These are phyloP conservation scores for Colletotrichum sp. DNA, from an alignment of 2,329 filamentous ascomycete genomes.

Conservation along the genomic window DNA sequence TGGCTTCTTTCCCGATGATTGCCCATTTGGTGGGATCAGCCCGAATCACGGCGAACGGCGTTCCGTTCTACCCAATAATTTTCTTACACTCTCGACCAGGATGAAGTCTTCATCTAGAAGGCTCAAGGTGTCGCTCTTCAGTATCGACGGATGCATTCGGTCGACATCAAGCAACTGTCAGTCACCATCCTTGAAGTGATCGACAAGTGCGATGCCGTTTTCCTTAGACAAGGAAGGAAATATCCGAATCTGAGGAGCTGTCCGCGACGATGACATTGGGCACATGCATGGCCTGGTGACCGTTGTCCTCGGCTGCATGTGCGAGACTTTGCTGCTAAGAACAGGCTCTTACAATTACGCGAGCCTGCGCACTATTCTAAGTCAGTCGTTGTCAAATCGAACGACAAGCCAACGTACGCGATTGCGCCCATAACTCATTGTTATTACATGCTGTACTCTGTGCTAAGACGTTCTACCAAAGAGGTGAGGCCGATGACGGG, in stretches of 20 bases:
- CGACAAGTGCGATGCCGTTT: neutral
- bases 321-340: neutral
- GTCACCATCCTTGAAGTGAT: neutral
- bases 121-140: neutral
- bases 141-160: neutral
- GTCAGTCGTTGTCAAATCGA: neutral
- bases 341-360: neutral
- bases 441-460: neutral
- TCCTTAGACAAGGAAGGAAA: neutral
- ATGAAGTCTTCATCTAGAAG: neutral
- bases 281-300: neutral
- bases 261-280: neutral
- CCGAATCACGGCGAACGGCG: neutral
- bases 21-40: neutral
- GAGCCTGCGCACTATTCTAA: neutral
- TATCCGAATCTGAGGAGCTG: neutral
- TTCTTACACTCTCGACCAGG: neutral
- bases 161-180: neutral
- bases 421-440: neutral
- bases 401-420: neutral
- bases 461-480: neutral
- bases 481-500: neutral
- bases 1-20: neutral
- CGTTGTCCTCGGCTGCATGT: slow-evolving; percentile 3
- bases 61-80: neutral